Evolutionary conservation across 495 filamentous ascomycete species (phyloP), one percentile per base, ranked within the genome.

Genomic region (Penicillium fimorum): DNA sequence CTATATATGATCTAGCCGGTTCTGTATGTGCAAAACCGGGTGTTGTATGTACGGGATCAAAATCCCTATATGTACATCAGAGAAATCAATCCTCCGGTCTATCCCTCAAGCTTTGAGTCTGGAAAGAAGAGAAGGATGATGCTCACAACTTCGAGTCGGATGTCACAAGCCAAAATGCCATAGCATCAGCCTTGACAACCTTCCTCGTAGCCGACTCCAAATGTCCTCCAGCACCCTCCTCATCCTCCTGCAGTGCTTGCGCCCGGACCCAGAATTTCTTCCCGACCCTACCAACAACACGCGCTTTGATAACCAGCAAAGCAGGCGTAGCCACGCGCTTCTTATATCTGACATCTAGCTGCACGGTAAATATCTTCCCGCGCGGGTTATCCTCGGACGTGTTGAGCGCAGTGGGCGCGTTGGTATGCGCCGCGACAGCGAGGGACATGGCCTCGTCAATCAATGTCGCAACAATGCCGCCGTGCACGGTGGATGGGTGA

Each of bases 371-470:
- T 17, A 70, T 59, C 30, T 61, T 62, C 3, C 67, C 68, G 10
- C 70, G 64, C n/a, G 71, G 67, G 20, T 69, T 66, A 46, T 54
- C 44, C 3, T 59, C 63, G 2, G 8, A 2, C 17, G 13, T 50
- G 35, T 35, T 22, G 6, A 15, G 15, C 10, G 25, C 43, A 18
- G 7, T 30, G 33, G 60, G 57, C 20, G 52, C 51, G 22, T 57
- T 60, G 1, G 63, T 53, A 63, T 76, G 71, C 29, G 69, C 55
- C 20, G 66, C 63, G 11, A 76, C 67, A 29, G 70, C 68, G 18
- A 72, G 49, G 5, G 66, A 74, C 73, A 77, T 76, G 12, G 79
- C 77, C 70, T 86, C 85, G 70, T 91, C 90, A 58, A 90, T 83
- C 29, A 90, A 62, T 1, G 87, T 89, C 2, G 87, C 88, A 32